Conservation (phyloP, 2,329 filamentous ascomycete species). For the Cladosporium velox region DNA sequence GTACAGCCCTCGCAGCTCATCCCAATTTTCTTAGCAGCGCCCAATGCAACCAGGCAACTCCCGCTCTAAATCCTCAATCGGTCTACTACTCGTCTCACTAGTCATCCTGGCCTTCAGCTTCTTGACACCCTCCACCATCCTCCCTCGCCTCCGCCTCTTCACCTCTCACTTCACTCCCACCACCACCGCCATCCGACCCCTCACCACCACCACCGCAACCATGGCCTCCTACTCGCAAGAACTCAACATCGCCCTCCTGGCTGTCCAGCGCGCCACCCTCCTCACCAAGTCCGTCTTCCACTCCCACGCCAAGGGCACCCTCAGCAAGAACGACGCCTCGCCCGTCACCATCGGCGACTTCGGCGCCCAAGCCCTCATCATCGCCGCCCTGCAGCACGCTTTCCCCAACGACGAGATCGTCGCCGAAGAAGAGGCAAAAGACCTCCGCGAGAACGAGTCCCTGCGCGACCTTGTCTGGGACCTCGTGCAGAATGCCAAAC, state of each 20-base stretch:
- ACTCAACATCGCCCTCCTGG: slow-evolving; percentile 79
- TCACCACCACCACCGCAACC: slow-evolving; percentile 27
- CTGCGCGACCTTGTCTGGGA: slow-evolving; percentile 81
- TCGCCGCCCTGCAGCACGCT: slow-evolving; percentile 81
- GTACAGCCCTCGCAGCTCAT: not conserved
- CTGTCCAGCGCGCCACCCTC: slow-evolving; percentile 79
- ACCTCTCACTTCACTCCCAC: slow-evolving; percentile 33
- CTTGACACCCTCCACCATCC: slow-evolving; percentile 41
- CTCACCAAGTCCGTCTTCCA: slow-evolving; percentile 78
- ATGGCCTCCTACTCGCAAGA: slow-evolving; percentile 68
- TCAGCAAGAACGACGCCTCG: slow-evolving; percentile 92
- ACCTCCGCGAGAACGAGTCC: slow-evolving; percentile 69
- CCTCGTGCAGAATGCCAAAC: slow-evolving; percentile 70
- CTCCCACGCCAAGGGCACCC: slow-evolving; percentile 90
- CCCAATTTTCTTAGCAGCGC: slow-evolving; percentile 1
- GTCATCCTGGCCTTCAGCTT: slow-evolving; percentile 46
- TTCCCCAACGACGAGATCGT: slow-evolving; percentile 92
- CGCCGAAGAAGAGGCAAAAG: slow-evolving; percentile 88
- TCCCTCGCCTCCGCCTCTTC: slow-evolving; percentile 45
- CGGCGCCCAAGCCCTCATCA: slow-evolving; percentile 95
- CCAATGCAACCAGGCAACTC: slow-evolving; percentile 14
- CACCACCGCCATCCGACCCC: slow-evolving; percentile 17
- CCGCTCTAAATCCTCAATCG: slow-evolving; percentile 3
- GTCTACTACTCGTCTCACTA: slow-evolving; percentile 25
- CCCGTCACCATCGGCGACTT: slow-evolving; percentile 98